Evolutionary conservation across 305 asterid genomes (phyloP), one percentile per base, ranked within the genome.

Genomic region (Salvia sclarea): DNA sequence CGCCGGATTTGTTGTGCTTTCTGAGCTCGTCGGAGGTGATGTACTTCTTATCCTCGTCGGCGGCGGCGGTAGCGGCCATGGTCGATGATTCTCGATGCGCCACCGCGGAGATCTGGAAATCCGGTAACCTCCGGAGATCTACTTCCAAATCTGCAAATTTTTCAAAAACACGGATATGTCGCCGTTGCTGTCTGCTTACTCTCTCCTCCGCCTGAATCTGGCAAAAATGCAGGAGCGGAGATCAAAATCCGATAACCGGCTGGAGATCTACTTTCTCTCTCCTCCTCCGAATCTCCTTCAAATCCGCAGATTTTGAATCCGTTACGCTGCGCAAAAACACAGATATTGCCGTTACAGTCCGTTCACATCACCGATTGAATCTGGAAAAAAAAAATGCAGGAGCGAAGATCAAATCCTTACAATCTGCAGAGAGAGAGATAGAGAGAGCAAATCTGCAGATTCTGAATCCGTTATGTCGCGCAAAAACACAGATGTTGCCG

Each of bases 1-100:
- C 89, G 0, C 78, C 84, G 9, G 81, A 43, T 40, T 69, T 75
- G 76, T 49, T 76, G 80, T 85, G 94, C 47, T 83, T 75, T 60
- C 64, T 69, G 38, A 87, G 75, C 28, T 85, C 86, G 0, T 83
- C 88, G 1, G 79, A 55, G 0, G 91, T 64, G 1, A 87, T 81
- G 75, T 81, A 83, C 52, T 78, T 83, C 75, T 78, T 54, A 0
- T 8, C 53, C 3, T 16, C 18, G 5, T 12, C 58, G 7, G 35
- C 60, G 2, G 58, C 59, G 13, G 16, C 7, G 4, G 24, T 35
- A 6, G 37, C 60, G 6, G 60, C 61, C 61, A 54, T 54, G 2
- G 38, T 8, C 13, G 40, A 54, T 25, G n/a, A n/a, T n/a, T n/a
- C n/a, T n/a, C 61, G 38, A 28, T 54, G 60, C 14, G 37, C 12